These are phyloP conservation scores for Zelopaecilomyces penicillatus DNA, from an alignment of 2,329 filamentous ascomycete genomes.

Conservation along the genomic window DNA sequence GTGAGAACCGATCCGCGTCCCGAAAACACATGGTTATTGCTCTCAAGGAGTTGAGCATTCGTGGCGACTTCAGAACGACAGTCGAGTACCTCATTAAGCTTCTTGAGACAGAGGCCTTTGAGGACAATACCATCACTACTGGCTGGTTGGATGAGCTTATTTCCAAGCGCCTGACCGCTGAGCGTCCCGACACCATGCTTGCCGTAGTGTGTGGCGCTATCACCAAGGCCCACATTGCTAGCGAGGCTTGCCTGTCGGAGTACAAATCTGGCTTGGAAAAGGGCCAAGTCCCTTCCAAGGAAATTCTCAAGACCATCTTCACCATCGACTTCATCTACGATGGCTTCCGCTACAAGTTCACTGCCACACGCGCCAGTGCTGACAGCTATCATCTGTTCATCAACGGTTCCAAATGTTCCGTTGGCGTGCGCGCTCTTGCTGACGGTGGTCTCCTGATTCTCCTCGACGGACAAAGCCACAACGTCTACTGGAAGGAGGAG, in stretches of 20 bases:
- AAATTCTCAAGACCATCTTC: constrained; percentile 96
- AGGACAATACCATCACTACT: constrained; percentile 98
- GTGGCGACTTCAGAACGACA: constrained; percentile 96
- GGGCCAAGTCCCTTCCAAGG: constrained; percentile 94
- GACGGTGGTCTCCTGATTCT: constrained; percentile 91
- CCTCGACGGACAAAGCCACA: constrained; percentile 88
- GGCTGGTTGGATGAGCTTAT: constrained; percentile 99
- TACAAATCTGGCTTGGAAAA: constrained; percentile 87
- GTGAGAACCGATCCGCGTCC: constrained; percentile 92
- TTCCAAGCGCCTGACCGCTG: constrained; percentile 92
- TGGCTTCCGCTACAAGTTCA: constrained; percentile 94
- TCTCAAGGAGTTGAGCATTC: constrained; percentile 97
- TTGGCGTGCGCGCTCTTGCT: constrained; percentile 84
- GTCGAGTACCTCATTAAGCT: constrained; percentile 99
- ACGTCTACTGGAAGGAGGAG: constrained; percentile 99
- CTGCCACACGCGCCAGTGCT: constrained; percentile 79
- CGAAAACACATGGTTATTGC: constrained; percentile 99
- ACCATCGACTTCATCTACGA: constrained; percentile 98
- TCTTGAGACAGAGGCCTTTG: constrained; percentile 94
- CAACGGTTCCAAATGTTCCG: constrained; percentile 93
- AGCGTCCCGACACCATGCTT: constrained; percentile 86
- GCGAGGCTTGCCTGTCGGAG: constrained; percentile 77
- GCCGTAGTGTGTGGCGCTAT: constrained; percentile 94
- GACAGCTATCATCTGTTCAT: constrained; percentile 98
- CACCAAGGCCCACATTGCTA: constrained; percentile 90